Evolutionary conservation across 192 early-diverging fungal genomes (phyloP).

Genomic region (Coemansia biformis): DNA sequence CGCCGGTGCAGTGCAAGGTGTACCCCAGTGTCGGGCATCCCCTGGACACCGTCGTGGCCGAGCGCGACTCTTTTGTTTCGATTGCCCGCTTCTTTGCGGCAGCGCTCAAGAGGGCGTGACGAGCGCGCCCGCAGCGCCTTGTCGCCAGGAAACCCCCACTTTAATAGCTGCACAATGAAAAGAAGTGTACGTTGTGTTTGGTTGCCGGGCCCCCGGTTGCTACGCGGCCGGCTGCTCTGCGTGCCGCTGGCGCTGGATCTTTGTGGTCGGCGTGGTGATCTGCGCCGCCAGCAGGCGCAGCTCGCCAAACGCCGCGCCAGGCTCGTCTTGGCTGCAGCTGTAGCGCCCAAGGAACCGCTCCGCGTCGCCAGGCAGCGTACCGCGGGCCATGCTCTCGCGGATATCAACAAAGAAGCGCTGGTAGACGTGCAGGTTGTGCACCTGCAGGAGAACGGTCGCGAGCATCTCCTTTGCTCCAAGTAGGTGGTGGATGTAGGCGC

Average conservation of each 20-base stretch:
- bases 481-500: conserved; percentile 72
- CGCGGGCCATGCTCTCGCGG: conserved; percentile 29
- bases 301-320: conserved; percentile 22
- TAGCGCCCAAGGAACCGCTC: conserved; percentile 26
- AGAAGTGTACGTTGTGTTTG: background rate
- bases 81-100: conserved; percentile 34
- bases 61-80: conserved; percentile 49
- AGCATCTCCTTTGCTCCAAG: conserved; percentile 72
- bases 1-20: conserved; percentile 49
- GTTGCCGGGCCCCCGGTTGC: too few relatives aligned
- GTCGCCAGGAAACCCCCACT: too few relatives aligned
- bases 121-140: too few relatives aligned
- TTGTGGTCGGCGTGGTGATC: conserved; percentile 40
- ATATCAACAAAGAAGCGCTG: conserved; percentile 41
- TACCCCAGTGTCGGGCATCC: conserved; percentile 59
- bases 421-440: conserved; percentile 48
- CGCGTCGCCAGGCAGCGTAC: conserved; percentile 24
- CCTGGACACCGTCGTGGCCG: conserved; percentile 57
- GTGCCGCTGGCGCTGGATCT: conserved; percentile 42
- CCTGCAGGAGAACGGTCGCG: conserved; percentile 66
- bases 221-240: conserved; percentile 3
- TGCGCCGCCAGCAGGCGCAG: conserved; percentile 29
- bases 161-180: too few relatives aligned
- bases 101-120: conserved; percentile 15
- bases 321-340: background rate